These are phyloP conservation scores for Peronospora belbahrii DNA, from an alignment of 352 stramenopile species.

Conservation along the genomic window DNA sequence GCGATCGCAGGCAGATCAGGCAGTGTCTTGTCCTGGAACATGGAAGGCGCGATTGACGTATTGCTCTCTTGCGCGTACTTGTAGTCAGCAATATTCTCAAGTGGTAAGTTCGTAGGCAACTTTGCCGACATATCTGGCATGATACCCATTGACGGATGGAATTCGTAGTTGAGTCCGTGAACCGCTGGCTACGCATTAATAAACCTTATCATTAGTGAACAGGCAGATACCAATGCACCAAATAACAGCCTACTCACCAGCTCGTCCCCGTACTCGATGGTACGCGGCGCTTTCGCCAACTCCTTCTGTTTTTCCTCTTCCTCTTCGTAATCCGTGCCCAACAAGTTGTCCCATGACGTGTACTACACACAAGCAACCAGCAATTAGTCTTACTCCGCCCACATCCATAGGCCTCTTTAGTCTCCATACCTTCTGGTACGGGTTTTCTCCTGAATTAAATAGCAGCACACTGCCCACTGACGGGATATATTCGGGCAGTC, in stretches of 20 bases:
- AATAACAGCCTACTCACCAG: conserved; percentile 30
- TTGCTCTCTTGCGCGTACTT: conserved; percentile 62
- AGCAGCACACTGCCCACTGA: conserved; percentile 76
- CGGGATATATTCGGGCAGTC: conserved; percentile 73
- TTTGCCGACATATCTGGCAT: conserved; percentile 70
- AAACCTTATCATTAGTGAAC: background rate
- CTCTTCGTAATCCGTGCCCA: conserved; percentile 81
- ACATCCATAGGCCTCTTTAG: background rate
- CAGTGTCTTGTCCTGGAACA: conserved; percentile 76
- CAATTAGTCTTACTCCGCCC: background rate
- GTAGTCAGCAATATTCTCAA: conserved; percentile 74
- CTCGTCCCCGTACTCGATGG: conserved; percentile 74
- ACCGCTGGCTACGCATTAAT: conserved; percentile 37
- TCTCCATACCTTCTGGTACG: conserved; percentile 69
- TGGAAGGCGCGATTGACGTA: conserved; percentile 69
- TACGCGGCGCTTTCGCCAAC: conserved; percentile 67
- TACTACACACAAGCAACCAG: conserved; percentile 35
- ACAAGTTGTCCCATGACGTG: conserved; percentile 81
- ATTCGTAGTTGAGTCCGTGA: conserved; percentile 72
- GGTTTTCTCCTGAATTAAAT: conserved; percentile 85
- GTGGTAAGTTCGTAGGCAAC: conserved; percentile 66
- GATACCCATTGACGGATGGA: conserved; percentile 55
- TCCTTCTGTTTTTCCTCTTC: conserved; percentile 84
- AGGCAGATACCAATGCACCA: background rate
- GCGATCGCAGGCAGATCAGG: conserved; percentile 57